A percentile compares a stretch with the other conserved stretches of the same genome.
Evolutionary conservation across 1,284 basidiomycete species (phyloP).

Genomic region (Inonotus obliquus): DNA sequence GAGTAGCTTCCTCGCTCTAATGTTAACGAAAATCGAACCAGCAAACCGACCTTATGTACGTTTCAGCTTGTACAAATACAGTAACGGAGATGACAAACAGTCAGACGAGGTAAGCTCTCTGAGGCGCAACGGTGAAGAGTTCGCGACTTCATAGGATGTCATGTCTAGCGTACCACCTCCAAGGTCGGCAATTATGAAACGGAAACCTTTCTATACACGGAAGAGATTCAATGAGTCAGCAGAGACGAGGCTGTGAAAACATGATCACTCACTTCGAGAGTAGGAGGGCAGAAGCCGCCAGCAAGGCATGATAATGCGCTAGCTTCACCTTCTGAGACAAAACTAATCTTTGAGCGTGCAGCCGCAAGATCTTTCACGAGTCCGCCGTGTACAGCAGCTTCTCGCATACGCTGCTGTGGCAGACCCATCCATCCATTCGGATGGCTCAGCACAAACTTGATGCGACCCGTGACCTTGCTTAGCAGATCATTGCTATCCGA

Average conservation of each 20-base stretch:
- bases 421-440: conserved; percentile 81
- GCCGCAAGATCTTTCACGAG: conserved; percentile 65
- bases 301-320: conserved; percentile 73
- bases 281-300: conserved; percentile 67
- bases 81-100: conserved; percentile 39
- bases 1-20: neutral
- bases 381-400: conserved; percentile 59
- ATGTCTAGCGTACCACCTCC: conserved; percentile 78
- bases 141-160: conserved; percentile 67
- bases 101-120: conserved; percentile 77
- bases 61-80: neutral
- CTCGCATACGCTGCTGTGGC: conserved; percentile 70
- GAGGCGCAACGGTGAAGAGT: conserved; percentile 65
- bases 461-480: conserved; percentile 54
- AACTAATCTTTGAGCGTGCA: conserved; percentile 61
- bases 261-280: conserved; percentile 49
- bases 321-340: conserved; percentile 76
- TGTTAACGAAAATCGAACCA: conserved; percentile 74
- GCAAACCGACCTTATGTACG: conserved; percentile 57
- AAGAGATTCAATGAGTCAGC: no score
- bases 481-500: conserved; percentile 62
- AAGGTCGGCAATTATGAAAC: conserved; percentile 72
- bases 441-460: conserved; percentile 69
- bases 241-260: no score
- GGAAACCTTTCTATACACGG: conserved; percentile 47